These are phyloP conservation scores for Cladosporium phlei DNA, from an alignment of 2,329 filamentous ascomycete species.

Conservation along the genomic window DNA sequence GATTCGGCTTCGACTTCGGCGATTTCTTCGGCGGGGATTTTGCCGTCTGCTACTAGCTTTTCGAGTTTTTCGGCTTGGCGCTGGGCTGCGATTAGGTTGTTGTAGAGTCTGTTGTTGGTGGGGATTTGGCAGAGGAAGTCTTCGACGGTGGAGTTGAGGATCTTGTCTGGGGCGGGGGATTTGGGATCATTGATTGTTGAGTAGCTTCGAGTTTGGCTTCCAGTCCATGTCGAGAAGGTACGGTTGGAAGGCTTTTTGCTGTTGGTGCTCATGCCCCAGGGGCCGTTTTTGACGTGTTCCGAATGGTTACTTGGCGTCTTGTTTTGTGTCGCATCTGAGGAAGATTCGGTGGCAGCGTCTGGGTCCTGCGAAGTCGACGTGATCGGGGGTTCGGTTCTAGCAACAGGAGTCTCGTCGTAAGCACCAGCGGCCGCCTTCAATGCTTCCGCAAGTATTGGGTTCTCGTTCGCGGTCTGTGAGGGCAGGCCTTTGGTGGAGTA, in stretches of 20 bases:
- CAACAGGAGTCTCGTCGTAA: background rate
- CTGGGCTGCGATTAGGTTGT: constrained; percentile 4
- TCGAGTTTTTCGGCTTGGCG: background rate
- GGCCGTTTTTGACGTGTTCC: background rate
- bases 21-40: background rate
- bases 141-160: constrained; percentile 19
- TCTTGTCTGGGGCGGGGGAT: background rate
- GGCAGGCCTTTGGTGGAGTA: constrained; percentile 11
- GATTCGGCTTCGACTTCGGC: constrained; percentile 2
- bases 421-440: background rate
- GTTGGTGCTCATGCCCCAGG: background rate
- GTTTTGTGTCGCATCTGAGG: background rate
- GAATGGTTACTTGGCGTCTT: background rate
- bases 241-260: constrained; percentile 6
- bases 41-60: background rate
- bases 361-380: background rate
- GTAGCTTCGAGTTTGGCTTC: constrained; percentile 6
- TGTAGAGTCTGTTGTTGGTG: constrained; percentile 7
- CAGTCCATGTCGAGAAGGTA: constrained; percentile 13
- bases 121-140: constrained; percentile 20
- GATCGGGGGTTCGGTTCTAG: background rate
- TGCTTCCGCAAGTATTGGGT: background rate
- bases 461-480: constrained; percentile 6
- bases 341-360: background rate
- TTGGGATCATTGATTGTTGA: background rate